Evolutionary conservation across 352 stramenopile species (phyloP).

Genomic region (Phytophthora capsici): DNA sequence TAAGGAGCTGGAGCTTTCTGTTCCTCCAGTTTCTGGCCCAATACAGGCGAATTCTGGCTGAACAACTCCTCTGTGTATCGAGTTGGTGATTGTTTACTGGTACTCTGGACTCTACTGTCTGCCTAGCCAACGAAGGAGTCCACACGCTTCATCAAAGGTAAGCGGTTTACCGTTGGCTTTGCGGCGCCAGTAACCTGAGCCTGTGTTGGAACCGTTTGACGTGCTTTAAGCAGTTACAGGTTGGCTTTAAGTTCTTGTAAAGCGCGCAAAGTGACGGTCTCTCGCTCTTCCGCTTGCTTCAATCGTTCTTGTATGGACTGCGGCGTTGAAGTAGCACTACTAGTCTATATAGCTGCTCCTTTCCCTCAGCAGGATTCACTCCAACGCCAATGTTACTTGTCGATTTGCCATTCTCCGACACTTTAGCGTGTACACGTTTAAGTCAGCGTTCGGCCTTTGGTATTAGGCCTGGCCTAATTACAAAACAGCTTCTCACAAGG

Average conservation of each 20-base stretch:
- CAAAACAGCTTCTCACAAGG: too few species aligned
- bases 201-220: background rate
- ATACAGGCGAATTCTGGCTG: background rate
- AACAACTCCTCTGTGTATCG: conserved; percentile 37
- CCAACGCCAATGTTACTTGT: too few species aligned
- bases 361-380: too few species aligned
- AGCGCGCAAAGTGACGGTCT: conserved; percentile 21
- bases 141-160: conserved; percentile 25
- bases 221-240: conserved; percentile 13
- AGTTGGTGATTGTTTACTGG: conserved; percentile 30
- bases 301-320: conserved; percentile 20
- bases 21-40: background rate
- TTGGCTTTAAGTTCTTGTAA: conserved; percentile 27
- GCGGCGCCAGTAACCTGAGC: background rate
- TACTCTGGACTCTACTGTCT: conserved; percentile 7
- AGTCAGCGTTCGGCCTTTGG: too few species aligned
- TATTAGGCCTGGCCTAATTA: too few species aligned
- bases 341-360: background rate
- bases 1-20: too few species aligned
- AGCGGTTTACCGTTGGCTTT: background rate
- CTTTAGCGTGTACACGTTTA: too few species aligned
- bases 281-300: conserved; percentile 27
- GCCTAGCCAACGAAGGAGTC: conserved; percentile 23
- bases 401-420: too few species aligned
- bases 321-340: background rate